A percentile compares a stretch with the other conserved stretches of the same genome.
Evolutionary conservation across 176 grass and related monocot genomes (phyloP).

Genomic region (Tillandsia fasciculata): DNA sequence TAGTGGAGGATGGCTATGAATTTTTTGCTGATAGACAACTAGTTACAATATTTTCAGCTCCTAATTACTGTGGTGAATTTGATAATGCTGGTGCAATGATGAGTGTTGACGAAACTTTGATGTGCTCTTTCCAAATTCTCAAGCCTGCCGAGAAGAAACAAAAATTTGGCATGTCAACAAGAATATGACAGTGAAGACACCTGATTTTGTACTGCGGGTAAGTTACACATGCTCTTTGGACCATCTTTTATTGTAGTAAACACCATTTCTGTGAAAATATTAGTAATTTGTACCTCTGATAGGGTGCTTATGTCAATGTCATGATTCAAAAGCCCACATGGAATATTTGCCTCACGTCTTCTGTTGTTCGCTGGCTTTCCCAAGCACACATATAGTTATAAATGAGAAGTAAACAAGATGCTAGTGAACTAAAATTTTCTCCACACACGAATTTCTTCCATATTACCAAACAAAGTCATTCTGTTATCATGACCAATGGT

Average conservation of each 20-base stretch:
- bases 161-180: not conserved
- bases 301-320: too few relatives aligned
- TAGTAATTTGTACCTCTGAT: too few relatives aligned
- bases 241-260: too few relatives aligned
- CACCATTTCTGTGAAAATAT: too few relatives aligned
- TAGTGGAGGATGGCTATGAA: not conserved
- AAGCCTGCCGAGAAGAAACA: not conserved
- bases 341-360: too few relatives aligned
- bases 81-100: conserved; percentile 4
- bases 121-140: conserved; percentile 7
- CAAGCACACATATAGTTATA: too few relatives aligned
- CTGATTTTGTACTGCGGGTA: not conserved
- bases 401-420: too few relatives aligned
- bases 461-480: not conserved
- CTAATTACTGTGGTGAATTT: conserved; percentile 5
- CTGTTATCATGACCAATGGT: not conserved
- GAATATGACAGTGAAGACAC: not conserved
- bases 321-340: too few relatives aligned
- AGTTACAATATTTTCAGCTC: not conserved
- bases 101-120: not conserved
- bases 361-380: too few relatives aligned
- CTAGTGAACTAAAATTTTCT: not conserved
- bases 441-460: not conserved
- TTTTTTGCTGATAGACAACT: conserved; percentile 7
- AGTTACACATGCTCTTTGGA: not conserved